A percentile compares a stretch with the other conserved stretches of the same genome.
phyloP scores from a whole-genome alignment of 768 basidiomycete genomes.

The Lentinula aciculospora region DNA sequence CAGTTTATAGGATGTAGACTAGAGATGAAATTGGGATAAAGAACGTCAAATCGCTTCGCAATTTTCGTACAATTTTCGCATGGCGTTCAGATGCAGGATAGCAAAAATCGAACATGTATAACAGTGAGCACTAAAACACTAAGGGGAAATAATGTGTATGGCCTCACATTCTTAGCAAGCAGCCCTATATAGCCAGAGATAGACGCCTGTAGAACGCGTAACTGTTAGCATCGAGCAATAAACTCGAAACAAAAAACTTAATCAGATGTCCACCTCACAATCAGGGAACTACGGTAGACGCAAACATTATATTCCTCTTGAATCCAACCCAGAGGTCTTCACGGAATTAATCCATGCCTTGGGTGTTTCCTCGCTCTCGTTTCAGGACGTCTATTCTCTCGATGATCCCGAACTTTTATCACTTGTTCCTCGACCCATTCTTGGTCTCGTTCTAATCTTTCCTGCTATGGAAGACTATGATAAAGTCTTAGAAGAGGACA shows the following conservation, averaged over 20 bases:
- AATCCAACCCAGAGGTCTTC: constrained; percentile 32
- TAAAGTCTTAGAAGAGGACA: constrained; percentile 11
- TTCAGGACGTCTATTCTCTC: constrained; percentile 28
- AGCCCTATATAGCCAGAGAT: no score
- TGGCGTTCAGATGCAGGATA: no score
- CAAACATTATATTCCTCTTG: constrained; percentile 28
- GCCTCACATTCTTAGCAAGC: no score
- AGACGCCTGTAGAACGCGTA: no score
- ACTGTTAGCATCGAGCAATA: no score
- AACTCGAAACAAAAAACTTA: not conserved
- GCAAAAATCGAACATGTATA: no score
- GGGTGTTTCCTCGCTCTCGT: constrained; percentile 22
- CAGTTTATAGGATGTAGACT: no score
- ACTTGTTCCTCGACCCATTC: constrained; percentile 24
- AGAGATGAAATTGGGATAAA: no score
- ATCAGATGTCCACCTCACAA: not conserved
- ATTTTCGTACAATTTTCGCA: no score
- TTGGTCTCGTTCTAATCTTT: constrained; percentile 25
- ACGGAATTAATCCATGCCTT: constrained; percentile 26
- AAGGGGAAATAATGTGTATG: no score
- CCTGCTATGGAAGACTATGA: constrained; percentile 20
- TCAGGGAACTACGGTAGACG: constrained; percentile 4
- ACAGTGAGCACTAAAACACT: no score
- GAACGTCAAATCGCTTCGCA: no score
- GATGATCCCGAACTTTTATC: constrained; percentile 26